Percentiles rank a stretch among this genome's conserved stretches.
These are phyloP conservation scores for Fusarium chlamydosporum DNA, from an alignment of 2,329 filamentous ascomycete species.

Conservation along the genomic window DNA sequence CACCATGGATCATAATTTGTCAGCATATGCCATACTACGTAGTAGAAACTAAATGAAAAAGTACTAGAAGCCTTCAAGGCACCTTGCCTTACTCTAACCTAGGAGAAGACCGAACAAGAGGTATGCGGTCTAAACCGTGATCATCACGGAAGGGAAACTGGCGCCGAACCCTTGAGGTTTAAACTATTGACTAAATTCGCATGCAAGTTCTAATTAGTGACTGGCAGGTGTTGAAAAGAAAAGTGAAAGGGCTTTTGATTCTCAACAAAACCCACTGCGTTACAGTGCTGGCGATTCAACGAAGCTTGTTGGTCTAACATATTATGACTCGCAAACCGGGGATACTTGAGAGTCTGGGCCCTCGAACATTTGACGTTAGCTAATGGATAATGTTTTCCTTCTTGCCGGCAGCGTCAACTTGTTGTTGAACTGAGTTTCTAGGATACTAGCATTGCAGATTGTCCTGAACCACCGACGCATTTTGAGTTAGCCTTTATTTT, in stretches of 20 bases:
- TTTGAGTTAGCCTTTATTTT: conserved; percentile 12
- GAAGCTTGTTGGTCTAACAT: background rate
- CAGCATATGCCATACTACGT: background rate
- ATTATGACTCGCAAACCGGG: conserved; percentile 17
- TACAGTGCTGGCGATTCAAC: conserved; percentile 14
- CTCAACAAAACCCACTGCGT: background rate
- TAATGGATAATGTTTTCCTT: conserved; percentile 1
- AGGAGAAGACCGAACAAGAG: background rate
- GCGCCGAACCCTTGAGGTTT: conserved; percentile 11
- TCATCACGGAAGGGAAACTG: background rate
- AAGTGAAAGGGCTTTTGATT: background rate
- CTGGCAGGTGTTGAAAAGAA: background rate
- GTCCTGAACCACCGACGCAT: background rate
- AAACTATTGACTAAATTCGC: conserved; percentile 1
- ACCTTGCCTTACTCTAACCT: background rate
- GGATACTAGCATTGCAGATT: background rate
- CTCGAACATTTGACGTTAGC: background rate
- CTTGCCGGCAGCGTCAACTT: background rate
- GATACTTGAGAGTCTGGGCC: conserved; percentile 2
- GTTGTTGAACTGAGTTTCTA: background rate
- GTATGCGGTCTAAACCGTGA: background rate
- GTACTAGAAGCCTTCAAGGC: background rate
- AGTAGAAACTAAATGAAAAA: background rate
- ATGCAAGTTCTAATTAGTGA: conserved; percentile 3
- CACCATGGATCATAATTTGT: background rate